Base-by-base conservation (phyloP, 1,284 basidiomycete species). In the Trametes versicolor region DNA sequence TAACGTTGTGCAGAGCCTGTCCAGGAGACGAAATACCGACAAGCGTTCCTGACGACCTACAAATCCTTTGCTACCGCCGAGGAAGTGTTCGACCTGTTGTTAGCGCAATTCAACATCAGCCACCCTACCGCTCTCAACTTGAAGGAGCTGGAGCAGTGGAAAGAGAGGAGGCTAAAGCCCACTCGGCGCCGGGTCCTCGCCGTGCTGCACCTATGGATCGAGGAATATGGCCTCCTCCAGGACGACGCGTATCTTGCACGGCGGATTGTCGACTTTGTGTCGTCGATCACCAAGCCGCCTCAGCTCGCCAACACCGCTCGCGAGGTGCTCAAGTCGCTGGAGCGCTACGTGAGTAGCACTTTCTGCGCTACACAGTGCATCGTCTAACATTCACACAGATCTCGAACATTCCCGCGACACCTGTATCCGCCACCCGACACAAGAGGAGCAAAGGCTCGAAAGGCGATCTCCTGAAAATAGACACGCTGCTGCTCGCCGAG, bases 31-130 rank as follows among this genome's bases (percentile, higher is more conserved):
- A 75, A 78, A 9, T 94, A 87, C 75, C 84, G 87, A 50, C 84
- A 86, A 27, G 83, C 86, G 8, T 95, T 95, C 77, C 79, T 96
- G 49, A 88, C 86, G 79, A 95, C 94, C 12, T 94, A 92, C 78
- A 85, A 87, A 37, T 92, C 92, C 0, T 94, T 95, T 73, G 89
- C 87, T 36, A 87, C 87, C 7, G 83, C 93, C 2, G 84, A 88
- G 57, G 80, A 83, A 48, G 77, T 95, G 12, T 89, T 94, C 69
- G 86, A 91, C 36, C 79, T 88, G 58, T 82, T 95, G 27, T 79
- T 90, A 29, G 83, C 86, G 43, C 85, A 86, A 10, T 95, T 88
- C 79, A 78, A 84, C 54, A 84, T 89, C 74, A 79, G 82, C 19
- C 79, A 79, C 50, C 90, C 92, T 0, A 75, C 81, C 5, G 79